phyloP scores from a whole-genome alignment of 1,139 yeast species.

The Petasospora rhodanensis region DNA sequence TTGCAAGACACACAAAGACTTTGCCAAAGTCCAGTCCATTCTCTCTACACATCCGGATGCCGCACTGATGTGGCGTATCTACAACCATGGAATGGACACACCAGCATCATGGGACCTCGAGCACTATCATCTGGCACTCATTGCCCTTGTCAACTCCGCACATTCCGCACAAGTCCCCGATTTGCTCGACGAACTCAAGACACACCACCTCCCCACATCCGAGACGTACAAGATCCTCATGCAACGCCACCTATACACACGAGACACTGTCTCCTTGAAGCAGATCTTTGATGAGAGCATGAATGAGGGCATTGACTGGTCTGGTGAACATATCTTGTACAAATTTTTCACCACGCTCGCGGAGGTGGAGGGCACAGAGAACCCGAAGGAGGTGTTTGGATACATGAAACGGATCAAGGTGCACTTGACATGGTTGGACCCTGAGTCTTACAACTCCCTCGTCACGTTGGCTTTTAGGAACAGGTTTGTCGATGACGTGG shows the following conservation, averaged over 20 bases:
- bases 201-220: too few relatives aligned
- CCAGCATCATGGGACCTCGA: too few relatives aligned
- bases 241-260: slow-evolving; percentile 19
- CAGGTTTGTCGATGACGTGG: slow-evolving; percentile 52
- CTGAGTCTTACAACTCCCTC: slow-evolving; percentile 43
- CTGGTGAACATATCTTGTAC: slow-evolving; percentile 24
- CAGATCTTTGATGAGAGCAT: slow-evolving; percentile 34
- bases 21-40: too few relatives aligned
- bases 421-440: slow-evolving; percentile 36
- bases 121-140: slow-evolving; percentile 4
- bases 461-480: slow-evolving; percentile 42
- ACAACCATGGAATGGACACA: slow-evolving; percentile 1
- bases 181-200: slow-evolving; percentile 3
- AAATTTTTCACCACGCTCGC: slow-evolving; percentile 16
- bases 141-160: slow-evolving; percentile 7
- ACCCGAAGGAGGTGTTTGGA: slow-evolving; percentile 25
- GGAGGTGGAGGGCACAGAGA: slow-evolving; percentile 25
- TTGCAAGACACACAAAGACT: too few relatives aligned
- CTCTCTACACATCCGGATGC: too few relatives aligned
- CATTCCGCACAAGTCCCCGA: slow-evolving; percentile 4
- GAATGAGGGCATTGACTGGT: slow-evolving; percentile 41
- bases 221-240: slow-evolving; percentile 28
- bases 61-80: too few relatives aligned
- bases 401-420: slow-evolving; percentile 33
- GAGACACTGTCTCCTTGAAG: slow-evolving; percentile 30